Percentiles rank a stretch among this genome's conserved stretches.
These are phyloP conservation scores for Plantago elongata DNA, from an alignment of 257 asterid species.

Conservation along the genomic window DNA sequence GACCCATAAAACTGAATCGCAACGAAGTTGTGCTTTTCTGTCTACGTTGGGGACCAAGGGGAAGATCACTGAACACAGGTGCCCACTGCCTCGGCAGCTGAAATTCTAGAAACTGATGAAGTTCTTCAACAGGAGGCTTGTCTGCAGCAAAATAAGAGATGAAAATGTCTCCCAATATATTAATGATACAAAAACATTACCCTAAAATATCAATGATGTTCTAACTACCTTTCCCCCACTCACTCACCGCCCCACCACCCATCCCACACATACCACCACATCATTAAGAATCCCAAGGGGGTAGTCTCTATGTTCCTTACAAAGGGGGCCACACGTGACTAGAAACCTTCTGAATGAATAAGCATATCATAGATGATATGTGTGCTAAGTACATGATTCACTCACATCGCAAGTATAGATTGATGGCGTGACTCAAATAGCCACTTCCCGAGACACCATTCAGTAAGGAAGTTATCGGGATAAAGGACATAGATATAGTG, in stretches of 20 bases:
- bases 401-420: conserved; percentile 94
- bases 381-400: conserved; percentile 18
- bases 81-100: conserved; percentile 99
- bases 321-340: background rate
- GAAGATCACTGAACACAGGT: conserved; percentile 89
- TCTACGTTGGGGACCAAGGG: conserved; percentile 93
- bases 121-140: conserved; percentile 99
- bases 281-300: conserved; percentile 6
- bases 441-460: conserved; percentile 97
- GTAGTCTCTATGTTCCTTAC: background rate
- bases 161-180: conserved; percentile 5
- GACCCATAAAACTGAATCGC: conserved; percentile 94
- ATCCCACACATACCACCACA: conserved; percentile 1
- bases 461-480: conserved; percentile 84
- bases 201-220: background rate
- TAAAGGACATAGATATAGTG: conserved; percentile 91
- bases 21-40: conserved; percentile 67
- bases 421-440: conserved; percentile 93
- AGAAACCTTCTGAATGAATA: conserved; percentile 3
- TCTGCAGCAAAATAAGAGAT: conserved; percentile 40
- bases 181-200: conserved; percentile 9
- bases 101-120: conserved; percentile 94
- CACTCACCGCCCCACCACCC: background rate
- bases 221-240: background rate
- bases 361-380: conserved; percentile 8